Base-by-base conservation (phyloP, 768 basidiomycete species). In the Lactarius akahatsu region DNA sequence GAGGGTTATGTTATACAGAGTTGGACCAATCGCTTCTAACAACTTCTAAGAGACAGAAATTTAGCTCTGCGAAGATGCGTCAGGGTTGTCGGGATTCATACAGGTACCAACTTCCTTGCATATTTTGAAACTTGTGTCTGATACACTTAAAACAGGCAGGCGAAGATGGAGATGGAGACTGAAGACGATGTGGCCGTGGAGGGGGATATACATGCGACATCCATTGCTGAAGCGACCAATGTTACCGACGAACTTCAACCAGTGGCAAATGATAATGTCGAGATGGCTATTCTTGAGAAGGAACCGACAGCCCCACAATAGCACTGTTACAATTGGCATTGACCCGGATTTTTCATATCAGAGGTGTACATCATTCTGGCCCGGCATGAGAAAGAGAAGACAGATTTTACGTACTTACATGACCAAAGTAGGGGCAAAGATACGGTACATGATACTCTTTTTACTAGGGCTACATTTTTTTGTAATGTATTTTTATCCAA, bases 1-100 rank as follows among this genome's bases (percentile, higher is more conserved):
- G 52, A 47, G 32, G 38, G 43, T 26, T 23, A 47, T n/a, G 66
- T 62, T 43, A 61, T 64, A n/a, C 62, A 93, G 92, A 74, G 4
- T 71, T 93, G 57, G 92, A 94, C 69, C 75, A 81, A 16, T 85
- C 86, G 59, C 78, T 92, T 78, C 74, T 91, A 1, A 79, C 84
- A 0, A 76, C 76, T 0, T 86, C 83, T 18, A 77, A 77, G 67
- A 77, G 79, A 66, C 87, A 91, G 73, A 81, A 81, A 64, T 91
- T 87, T 83, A 90, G 85, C 73, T 81, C 78, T 26, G 61, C 77
- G 1, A 77, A 76, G 40, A 78, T 82, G 23, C 80, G 84, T 57
- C 78, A 81, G 16, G 81, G 81, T n/a, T 87, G 87, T 71, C 81
- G 85, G 28, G 80, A 81, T 47, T 88, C 89, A 2, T 92, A 81